These are phyloP conservation scores for Paratinospora sagittata DNA, from an alignment of 164 flowering plant species.

Conservation along the genomic window DNA sequence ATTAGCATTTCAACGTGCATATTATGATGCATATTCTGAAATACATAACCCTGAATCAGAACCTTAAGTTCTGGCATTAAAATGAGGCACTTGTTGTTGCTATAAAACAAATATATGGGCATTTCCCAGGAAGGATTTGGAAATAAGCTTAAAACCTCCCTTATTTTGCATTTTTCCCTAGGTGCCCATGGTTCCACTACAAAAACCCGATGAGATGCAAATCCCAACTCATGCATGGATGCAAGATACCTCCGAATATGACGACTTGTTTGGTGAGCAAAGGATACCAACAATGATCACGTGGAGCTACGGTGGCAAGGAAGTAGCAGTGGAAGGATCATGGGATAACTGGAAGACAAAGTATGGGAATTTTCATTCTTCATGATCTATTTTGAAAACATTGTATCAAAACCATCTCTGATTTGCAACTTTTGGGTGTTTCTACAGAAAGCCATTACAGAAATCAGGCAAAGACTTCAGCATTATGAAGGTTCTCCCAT, in stretches of 20 bases:
- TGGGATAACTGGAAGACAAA: constrained; percentile 88
- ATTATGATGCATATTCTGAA: background rate
- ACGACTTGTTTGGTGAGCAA: constrained; percentile 55
- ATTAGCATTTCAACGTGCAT: background rate
- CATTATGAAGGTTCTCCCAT: constrained; percentile 79
- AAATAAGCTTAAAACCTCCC: background rate
- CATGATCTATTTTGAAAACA: background rate
- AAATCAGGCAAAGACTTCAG: constrained; percentile 84
- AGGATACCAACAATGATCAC: constrained; percentile 87
- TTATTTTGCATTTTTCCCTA: constrained; percentile 19
- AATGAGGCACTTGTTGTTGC: background rate
- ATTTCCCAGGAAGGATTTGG: background rate
- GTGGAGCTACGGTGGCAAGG: constrained; percentile 77
- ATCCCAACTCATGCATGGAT: constrained; percentile 45
- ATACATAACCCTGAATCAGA: background rate
- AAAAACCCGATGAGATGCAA: constrained; percentile 63
- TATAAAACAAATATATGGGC: background rate
- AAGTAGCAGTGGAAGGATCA: constrained; percentile 81
- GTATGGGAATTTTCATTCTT: constrained; percentile 25
- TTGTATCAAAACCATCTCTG: background rate
- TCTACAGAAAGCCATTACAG: constrained; percentile 57
- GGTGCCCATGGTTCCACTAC: constrained; percentile 71
- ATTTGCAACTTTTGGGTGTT: constrained; percentile 3
- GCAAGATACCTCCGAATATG: constrained; percentile 40
- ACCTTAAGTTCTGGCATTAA: background rate